Percentiles rank a stretch among this genome's conserved stretches.
These are phyloP conservation scores for Sutorius eximius DNA, from an alignment of 1,284 basidiomycete genomes.

Conservation along the genomic window DNA sequence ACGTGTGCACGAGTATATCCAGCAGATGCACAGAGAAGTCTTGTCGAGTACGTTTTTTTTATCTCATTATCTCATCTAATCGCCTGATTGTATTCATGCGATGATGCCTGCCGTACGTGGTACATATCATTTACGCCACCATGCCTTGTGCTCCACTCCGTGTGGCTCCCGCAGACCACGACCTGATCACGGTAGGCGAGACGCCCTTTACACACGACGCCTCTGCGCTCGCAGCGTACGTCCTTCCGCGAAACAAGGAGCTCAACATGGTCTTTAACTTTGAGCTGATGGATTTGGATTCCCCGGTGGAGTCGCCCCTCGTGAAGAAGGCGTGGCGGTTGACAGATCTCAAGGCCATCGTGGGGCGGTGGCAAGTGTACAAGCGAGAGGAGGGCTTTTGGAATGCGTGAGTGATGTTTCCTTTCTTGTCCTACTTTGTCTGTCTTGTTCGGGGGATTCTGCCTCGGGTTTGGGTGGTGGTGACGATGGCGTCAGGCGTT, in stretches of 20 bases:
- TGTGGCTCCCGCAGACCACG: slow-evolving; percentile 39
- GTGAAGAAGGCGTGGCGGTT: slow-evolving; percentile 52
- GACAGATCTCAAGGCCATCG: slow-evolving; percentile 53
- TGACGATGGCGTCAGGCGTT: not conserved
- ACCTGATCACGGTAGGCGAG: slow-evolving; percentile 70
- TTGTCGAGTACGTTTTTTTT: slow-evolving; percentile 47
- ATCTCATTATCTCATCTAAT: slow-evolving; percentile 9
- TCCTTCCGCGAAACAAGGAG: slow-evolving; percentile 60
- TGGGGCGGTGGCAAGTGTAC: slow-evolving; percentile 61
- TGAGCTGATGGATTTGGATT: slow-evolving; percentile 60
- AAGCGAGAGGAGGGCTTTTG: slow-evolving; percentile 61
- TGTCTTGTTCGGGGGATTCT: not conserved
- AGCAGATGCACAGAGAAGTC: slow-evolving; percentile 64
- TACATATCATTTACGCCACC: not conserved
- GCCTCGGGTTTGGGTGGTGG: not conserved
- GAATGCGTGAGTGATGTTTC: slow-evolving; percentile 50
- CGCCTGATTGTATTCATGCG: slow-evolving; percentile 12
- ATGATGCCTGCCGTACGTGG: slow-evolving; percentile 3
- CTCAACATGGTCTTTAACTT: slow-evolving; percentile 72
- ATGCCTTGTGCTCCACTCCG: slow-evolving; percentile 1
- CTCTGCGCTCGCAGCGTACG: slow-evolving; percentile 54
- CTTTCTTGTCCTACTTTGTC: not conserved
- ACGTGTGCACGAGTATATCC: slow-evolving; percentile 64
- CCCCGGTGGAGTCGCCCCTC: slow-evolving; percentile 42
- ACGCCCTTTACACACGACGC: slow-evolving; percentile 57